Evolutionary conservation across 306 rosid genomes (phyloP).

Genomic region (Ceratonia siliqua): DNA sequence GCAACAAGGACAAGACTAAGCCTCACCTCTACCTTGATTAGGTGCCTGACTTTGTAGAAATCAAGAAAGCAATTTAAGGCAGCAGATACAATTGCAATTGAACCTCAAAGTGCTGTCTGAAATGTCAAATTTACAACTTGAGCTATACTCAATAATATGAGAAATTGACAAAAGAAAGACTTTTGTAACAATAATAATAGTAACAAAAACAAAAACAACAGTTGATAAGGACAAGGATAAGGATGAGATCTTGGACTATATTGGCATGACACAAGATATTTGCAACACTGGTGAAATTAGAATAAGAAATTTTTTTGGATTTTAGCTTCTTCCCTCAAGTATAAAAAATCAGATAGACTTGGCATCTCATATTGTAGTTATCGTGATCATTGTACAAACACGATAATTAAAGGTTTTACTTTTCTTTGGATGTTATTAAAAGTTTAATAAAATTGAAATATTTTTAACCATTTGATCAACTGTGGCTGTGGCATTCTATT

Average conservation of each 20-base stretch:
- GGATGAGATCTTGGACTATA: background rate
- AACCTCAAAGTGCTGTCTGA: slow-evolving; percentile 94
- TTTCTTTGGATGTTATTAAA: background rate
- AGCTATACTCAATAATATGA: slow-evolving; percentile 6
- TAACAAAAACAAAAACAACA: background rate
- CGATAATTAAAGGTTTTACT: background rate
- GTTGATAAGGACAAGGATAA: background rate
- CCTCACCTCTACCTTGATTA: slow-evolving; percentile 65
- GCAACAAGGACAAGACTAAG: slow-evolving; percentile 82
- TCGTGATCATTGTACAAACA: background rate
- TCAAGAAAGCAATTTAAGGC: slow-evolving; percentile 86
- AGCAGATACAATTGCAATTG: slow-evolving; percentile 88
- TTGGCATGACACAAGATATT: background rate
- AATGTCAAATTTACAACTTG: slow-evolving; percentile 39
- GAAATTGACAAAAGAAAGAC: background rate
- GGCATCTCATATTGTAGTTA: background rate
- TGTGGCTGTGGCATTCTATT: background rate
- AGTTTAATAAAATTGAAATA: background rate
- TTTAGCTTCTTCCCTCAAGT: background rate
- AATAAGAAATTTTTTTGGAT: background rate
- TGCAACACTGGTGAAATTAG: background rate
- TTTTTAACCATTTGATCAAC: background rate
- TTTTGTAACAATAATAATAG: background rate
- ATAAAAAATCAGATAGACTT: background rate
- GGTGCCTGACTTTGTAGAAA: slow-evolving; percentile 71